Evolutionary conservation across 2,329 filamentous ascomycete species (phyloP).

Genomic region (Chrysoporthe deuterocubensis): DNA sequence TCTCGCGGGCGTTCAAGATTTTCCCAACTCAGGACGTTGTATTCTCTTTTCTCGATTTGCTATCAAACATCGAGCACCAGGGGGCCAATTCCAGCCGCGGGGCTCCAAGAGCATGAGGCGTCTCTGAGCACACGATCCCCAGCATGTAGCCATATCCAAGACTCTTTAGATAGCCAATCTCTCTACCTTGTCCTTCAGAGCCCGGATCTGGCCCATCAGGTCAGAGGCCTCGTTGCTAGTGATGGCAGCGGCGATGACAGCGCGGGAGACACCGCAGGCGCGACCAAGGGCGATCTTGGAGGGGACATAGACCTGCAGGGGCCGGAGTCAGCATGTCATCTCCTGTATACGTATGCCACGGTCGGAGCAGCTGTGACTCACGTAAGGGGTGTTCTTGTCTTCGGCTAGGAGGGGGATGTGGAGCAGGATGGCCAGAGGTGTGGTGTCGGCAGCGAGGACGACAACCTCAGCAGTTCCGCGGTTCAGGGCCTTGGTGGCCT

Average conservation of each 20-base stretch:
- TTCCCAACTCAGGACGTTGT: not conserved
- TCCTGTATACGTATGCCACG: not conserved
- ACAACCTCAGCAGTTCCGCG: slow-evolving; percentile 89
- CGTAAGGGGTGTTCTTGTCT: slow-evolving; percentile 62
- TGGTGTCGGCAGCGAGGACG: slow-evolving; percentile 86
- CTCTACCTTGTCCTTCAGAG: slow-evolving; percentile 94
- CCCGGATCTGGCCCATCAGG: slow-evolving; percentile 83
- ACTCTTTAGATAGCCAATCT: slow-evolving; percentile 81
- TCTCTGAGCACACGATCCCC: not conserved
- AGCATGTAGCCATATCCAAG: not conserved
- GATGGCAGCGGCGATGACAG: slow-evolving; percentile 86
- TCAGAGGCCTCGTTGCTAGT: slow-evolving; percentile 92
- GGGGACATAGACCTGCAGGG: slow-evolving; percentile 68
- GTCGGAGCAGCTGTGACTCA: not conserved
- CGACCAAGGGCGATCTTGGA: slow-evolving; percentile 85
- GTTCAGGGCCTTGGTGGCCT: slow-evolving; percentile 85
- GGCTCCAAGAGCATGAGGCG: not conserved
- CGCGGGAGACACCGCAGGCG: slow-evolving; percentile 84
- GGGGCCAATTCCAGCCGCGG: not conserved
- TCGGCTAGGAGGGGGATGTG: slow-evolving; percentile 89
- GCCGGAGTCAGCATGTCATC: slow-evolving; percentile 23
- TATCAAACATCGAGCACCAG: not conserved
- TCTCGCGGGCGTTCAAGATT: not conserved
- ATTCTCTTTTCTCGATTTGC: not conserved
- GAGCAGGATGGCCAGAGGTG: slow-evolving; percentile 83